Evolutionary conservation across 768 basidiomycete genomes (phyloP), one percentile per base, ranked within the genome.

Genomic region (Podaxis pistillaris): DNA sequence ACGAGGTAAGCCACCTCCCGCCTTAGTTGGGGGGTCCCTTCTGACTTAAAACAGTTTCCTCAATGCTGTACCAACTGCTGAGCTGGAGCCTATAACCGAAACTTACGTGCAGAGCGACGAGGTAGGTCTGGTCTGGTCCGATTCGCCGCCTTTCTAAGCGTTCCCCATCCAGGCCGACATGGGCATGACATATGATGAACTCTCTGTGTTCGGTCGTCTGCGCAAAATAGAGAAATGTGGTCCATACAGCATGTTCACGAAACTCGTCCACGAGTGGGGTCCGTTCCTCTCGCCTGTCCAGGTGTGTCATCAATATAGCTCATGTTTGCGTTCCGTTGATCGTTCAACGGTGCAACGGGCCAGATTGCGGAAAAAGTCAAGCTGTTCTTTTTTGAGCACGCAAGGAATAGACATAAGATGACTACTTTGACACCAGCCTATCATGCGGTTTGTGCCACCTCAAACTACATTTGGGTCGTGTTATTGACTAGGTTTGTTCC

Each of bases 141-240:
- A 36, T 46, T 54, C 28, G 33, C 38, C 24, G 19, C 17, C 52
- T 49, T 59, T 59, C 68, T 30, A 56, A 41, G 6, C 50, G 54
- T 67, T 51, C 53, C 51, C 22, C 56, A 44, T n/a, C 9, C 40
- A 94, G 93, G 94, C 85, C 17, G 96, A 98, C 69, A 98, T 98
- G 96, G 96, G 96, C 8, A 98, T 98, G 97, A 97, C 96, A 0
- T 98, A 98, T 70, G 91, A 98, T 67, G 97, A 98, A 68, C 81
- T 99, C 19, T 96, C 94, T 11, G 86, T 94, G 19, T 96, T 95
- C 68, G 97, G 96, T 26, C 82, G 96, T 30, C 81, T 99, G 26
- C 86, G 97, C 57, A 98, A 99, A 76, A 85, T 96, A 44, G 95
- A 97, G 69, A 98, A 98, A 77, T 95, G 94, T 72, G 97, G 97